Evolutionary conservation across 2,329 filamentous ascomycete species (phyloP).

Genomic region (Colletotrichum phormii): DNA sequence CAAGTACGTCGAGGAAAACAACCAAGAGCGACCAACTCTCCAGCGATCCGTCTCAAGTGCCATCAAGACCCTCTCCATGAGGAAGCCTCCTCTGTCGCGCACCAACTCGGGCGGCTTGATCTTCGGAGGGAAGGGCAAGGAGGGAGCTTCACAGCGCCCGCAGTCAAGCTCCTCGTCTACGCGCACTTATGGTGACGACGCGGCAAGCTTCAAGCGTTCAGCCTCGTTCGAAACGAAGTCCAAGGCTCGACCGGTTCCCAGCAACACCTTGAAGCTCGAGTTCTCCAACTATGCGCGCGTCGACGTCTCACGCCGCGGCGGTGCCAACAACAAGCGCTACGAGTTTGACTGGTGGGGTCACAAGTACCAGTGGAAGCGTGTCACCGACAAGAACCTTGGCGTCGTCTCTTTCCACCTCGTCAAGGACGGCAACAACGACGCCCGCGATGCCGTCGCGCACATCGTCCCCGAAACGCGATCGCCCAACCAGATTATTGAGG

Average conservation of each 20-base stretch:
- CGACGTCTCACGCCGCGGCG: constrained; percentile 78
- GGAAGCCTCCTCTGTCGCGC: constrained; percentile 49
- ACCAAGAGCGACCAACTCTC: constrained; percentile 54
- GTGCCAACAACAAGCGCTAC: constrained; percentile 78
- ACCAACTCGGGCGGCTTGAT: constrained; percentile 48
- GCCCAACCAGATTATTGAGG: constrained; percentile 75
- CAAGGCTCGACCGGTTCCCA: constrained; percentile 61
- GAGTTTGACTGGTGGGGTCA: constrained; percentile 95
- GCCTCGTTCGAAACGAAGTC: constrained; percentile 48
- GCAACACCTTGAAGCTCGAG: constrained; percentile 87
- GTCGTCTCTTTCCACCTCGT: constrained; percentile 84
- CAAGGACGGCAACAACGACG: constrained; percentile 68
- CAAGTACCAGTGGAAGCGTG: constrained; percentile 85
- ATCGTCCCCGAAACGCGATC: constrained; percentile 85
- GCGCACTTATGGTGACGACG: constrained; percentile 47
- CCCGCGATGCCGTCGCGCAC: constrained; percentile 73
- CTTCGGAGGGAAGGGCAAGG: constrained; percentile 42
- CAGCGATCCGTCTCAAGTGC: constrained; percentile 62
- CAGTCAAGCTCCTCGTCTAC: constrained; percentile 49
- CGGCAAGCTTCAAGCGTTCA: constrained; percentile 42
- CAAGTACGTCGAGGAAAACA: constrained; percentile 70
- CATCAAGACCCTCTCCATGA: constrained; percentile 56
- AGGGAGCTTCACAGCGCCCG: constrained; percentile 42
- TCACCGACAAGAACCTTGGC: constrained; percentile 74
- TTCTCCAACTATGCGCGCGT: constrained; percentile 98